Conservation (phyloP, 805 yeast genomes). For the Candida namnaoensis region DNA sequence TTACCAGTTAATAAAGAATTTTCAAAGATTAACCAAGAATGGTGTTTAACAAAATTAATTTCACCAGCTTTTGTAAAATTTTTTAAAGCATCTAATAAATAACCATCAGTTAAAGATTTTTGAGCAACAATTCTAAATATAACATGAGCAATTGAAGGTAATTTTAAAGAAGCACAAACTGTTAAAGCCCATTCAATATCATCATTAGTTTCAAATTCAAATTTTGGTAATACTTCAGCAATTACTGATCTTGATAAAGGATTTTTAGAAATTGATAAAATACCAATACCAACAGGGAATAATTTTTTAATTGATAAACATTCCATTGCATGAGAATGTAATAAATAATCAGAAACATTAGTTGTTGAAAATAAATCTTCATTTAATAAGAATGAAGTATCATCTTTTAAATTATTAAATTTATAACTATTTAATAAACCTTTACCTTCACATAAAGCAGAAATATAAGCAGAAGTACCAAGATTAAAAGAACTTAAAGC, state of each 20-base stretch:
- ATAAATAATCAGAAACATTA: conserved; percentile 44
- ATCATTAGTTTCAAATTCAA: conserved; percentile 55
- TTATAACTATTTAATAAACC: conserved; percentile 41
- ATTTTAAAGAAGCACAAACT: conserved; percentile 58
- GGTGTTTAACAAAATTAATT: conserved; percentile 35
- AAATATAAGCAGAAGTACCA: conserved; percentile 54
- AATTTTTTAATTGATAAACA: conserved; percentile 42
- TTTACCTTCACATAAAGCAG: conserved; percentile 55
- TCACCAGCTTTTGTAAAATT: conserved; percentile 61
- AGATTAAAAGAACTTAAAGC: conserved; percentile 51
- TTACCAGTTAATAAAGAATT: conserved; percentile 43
- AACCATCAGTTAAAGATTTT: conserved; percentile 12
- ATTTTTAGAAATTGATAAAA: conserved; percentile 41
- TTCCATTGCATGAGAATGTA: conserved; percentile 45
- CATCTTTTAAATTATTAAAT: conserved; percentile 12
- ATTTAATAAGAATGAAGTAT: conserved; percentile 3
- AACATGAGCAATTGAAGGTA: conserved; percentile 47
- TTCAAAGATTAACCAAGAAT: conserved; percentile 57
- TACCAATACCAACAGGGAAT: conserved; percentile 65
- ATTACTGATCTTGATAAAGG: conserved; percentile 34
- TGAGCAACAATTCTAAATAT: conserved; percentile 31
- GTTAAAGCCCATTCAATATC: conserved; percentile 76
- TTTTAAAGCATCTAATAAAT: conserved; percentile 49
- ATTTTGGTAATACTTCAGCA: conserved; percentile 51
- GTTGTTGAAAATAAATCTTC: conserved; percentile 23